Conservation (phyloP, 1,139 yeast genomes). For the Yamadazyma taylorii region DNA sequence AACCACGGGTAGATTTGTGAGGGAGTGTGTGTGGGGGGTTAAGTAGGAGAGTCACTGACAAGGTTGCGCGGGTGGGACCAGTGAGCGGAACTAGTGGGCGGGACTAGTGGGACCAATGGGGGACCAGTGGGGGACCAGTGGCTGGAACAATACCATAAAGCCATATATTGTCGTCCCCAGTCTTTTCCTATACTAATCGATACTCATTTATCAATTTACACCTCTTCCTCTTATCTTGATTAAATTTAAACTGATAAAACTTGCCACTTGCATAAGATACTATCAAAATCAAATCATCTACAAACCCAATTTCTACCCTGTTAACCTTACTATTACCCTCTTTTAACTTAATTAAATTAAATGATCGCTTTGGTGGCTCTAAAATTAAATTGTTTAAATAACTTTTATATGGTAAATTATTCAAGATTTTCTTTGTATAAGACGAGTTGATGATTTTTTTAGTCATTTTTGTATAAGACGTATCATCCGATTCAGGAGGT, state of each 20-base stretch:
- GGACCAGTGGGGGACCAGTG: no score
- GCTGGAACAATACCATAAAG: no score
- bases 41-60: no score
- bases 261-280: conserved; percentile 43
- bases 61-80: no score
- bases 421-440: conserved; percentile 40
- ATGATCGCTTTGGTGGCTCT: conserved; percentile 48
- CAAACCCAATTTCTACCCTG: conserved; percentile 42
- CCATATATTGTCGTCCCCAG: neutral
- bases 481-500: conserved; percentile 14
- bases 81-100: no score
- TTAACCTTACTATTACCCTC: conserved; percentile 25
- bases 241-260: conserved; percentile 41
- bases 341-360: conserved; percentile 43
- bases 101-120: no score
- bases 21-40: no score
- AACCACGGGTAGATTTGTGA: no score
- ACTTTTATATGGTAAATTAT: conserved; percentile 43
- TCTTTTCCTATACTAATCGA: neutral
- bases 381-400: conserved; percentile 44
- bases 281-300: conserved; percentile 32
- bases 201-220: conserved; percentile 31
- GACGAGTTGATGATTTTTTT: conserved; percentile 31
- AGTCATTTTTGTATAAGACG: conserved; percentile 18
- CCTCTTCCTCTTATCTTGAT: conserved; percentile 28